These are phyloP conservation scores for Colletotrichum acutatum DNA, from an alignment of 2,329 filamentous ascomycete species.

Conservation along the genomic window DNA sequence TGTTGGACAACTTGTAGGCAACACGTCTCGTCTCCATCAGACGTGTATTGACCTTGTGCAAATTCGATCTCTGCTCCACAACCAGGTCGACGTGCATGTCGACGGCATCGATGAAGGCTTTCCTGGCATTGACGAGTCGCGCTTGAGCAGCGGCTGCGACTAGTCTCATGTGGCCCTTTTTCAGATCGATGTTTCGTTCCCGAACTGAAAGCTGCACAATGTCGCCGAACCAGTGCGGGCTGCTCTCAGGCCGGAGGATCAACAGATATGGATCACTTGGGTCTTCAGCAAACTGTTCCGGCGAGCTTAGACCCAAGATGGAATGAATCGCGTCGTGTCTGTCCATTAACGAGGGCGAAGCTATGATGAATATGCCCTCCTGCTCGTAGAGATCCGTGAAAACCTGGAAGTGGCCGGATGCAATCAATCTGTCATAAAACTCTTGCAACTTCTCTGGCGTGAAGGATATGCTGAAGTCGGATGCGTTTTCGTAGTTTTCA, in stretches of 20 bases:
- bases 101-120: constrained; percentile 80
- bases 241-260: constrained; percentile 83
- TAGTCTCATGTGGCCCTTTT: constrained; percentile 85
- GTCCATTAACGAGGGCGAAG: constrained; percentile 80
- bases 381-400: constrained; percentile 77
- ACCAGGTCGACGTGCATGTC: constrained; percentile 88
- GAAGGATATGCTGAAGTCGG: constrained; percentile 90
- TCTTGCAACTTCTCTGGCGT: constrained; percentile 74
- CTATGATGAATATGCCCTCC: constrained; percentile 84
- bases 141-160: constrained; percentile 88
- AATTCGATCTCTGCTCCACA: constrained; percentile 91
- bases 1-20: constrained; percentile 95
- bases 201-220: constrained; percentile 77
- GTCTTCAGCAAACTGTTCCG: constrained; percentile 73
- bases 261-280: constrained; percentile 85
- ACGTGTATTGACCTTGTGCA: constrained; percentile 90
- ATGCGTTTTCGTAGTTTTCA: constrained; percentile 95
- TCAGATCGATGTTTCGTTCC: constrained; percentile 85
- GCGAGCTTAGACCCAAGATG: constrained; percentile 78
- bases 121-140: constrained; percentile 81
- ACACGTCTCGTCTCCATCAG: constrained; percentile 95
- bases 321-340: constrained; percentile 85
- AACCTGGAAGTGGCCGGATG: constrained; percentile 89
- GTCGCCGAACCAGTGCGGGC: constrained; percentile 84
- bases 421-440: constrained; percentile 82